These are phyloP conservation scores for Calonectria crousiana DNA, from an alignment of 2,329 filamentous ascomycete genomes.

Conservation along the genomic window DNA sequence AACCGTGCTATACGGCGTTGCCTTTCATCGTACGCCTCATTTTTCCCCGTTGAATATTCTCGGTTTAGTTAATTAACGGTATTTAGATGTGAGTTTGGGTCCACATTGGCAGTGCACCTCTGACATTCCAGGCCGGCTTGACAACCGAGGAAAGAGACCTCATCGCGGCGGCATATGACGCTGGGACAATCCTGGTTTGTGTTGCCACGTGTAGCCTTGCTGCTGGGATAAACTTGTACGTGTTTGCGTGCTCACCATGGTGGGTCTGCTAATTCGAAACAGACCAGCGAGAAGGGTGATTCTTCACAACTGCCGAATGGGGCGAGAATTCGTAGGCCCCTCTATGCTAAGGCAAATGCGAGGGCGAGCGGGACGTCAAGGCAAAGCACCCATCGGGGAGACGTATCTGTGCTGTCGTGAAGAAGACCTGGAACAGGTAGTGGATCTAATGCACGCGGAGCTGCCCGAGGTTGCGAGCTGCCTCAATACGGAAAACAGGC, in stretches of 20 bases:
- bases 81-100: constrained; percentile 52
- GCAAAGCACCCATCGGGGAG: constrained; percentile 82
- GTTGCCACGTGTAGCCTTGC: constrained; percentile 84
- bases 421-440: constrained; percentile 75
- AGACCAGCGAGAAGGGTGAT: constrained; percentile 78
- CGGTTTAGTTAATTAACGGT: constrained; percentile 12
- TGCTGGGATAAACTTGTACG: constrained; percentile 81
- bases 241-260: background rate
- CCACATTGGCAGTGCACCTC: constrained; percentile 10
- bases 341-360: constrained; percentile 87
- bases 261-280: constrained; percentile 23
- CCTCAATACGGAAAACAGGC: constrained; percentile 73
- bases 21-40: constrained; percentile 72
- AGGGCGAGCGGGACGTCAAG: constrained; percentile 81
- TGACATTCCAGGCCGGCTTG: constrained; percentile 67
- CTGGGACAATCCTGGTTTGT: constrained; percentile 75
- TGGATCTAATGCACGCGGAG: constrained; percentile 78
- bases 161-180: constrained; percentile 77
- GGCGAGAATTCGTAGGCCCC: constrained; percentile 80
- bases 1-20: constrained; percentile 75
- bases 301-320: constrained; percentile 81
- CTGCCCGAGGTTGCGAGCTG: constrained; percentile 78
- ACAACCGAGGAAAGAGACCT: constrained; percentile 82
- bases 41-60: background rate
- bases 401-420: constrained; percentile 81